These are phyloP conservation scores for Penicillium flavigenum DNA, from an alignment of 495 filamentous ascomycete genomes.

Conservation along the genomic window DNA sequence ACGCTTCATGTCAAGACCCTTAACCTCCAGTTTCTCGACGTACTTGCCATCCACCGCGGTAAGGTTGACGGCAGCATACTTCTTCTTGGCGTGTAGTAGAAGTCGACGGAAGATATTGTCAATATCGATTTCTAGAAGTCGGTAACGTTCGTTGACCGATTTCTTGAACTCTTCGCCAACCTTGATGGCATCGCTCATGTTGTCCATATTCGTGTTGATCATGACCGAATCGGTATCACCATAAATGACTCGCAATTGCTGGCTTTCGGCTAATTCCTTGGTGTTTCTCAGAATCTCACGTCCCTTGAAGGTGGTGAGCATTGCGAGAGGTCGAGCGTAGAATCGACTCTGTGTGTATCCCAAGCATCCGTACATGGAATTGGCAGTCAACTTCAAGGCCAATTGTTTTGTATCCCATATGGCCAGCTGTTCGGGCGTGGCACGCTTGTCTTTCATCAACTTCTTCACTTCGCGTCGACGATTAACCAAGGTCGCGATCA, in stretches of 20 bases:
- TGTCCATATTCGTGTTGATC: conserved; percentile 98
- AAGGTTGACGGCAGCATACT: conserved; percentile 96
- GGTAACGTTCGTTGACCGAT: conserved; percentile 85
- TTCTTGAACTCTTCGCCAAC: conserved; percentile 80
- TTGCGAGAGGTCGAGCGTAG: conserved; percentile 90
- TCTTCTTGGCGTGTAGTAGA: conserved; percentile 96
- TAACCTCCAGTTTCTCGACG: conserved; percentile 93
- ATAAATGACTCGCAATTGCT: conserved; percentile 88
- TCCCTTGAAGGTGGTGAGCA: conserved; percentile 95
- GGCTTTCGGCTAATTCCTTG: conserved; percentile 89
- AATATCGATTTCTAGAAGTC: conserved; percentile 91
- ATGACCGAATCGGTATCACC: conserved; percentile 99
- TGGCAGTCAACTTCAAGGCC: conserved; percentile 94
- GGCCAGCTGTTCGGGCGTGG: conserved; percentile 80
- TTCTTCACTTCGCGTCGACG: conserved; percentile 89
- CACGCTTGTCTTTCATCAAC: conserved; percentile 90
- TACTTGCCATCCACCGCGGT: conserved; percentile 86
- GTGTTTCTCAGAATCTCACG: conserved; percentile 96
- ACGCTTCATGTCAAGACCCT: conserved; percentile 95
- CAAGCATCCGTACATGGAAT: conserved; percentile 99
- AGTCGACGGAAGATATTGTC: conserved; percentile 96
- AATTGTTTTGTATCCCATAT: conserved; percentile 99
- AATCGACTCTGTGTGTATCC: conserved; percentile 95
- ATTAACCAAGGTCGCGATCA: conserved; percentile 86
- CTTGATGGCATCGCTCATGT: conserved; percentile 84